Evolutionary conservation across 306 rosid genomes (phyloP).

Genomic region (Ceratonia siliqua): DNA sequence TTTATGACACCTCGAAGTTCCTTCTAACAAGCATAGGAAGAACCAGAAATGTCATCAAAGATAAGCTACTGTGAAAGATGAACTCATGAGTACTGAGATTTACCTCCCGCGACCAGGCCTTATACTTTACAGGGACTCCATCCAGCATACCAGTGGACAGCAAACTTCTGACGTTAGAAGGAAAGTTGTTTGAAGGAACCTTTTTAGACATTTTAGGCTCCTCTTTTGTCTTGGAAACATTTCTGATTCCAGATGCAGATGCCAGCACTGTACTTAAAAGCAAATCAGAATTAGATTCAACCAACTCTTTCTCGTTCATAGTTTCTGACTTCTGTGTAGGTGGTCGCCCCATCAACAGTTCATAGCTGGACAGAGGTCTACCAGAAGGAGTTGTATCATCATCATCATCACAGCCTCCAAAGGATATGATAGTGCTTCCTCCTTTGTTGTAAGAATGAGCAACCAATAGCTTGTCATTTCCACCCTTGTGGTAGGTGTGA

Average conservation of each 20-base stretch:
- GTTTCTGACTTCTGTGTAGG: slow-evolving; percentile 37
- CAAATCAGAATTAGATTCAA: slow-evolving; percentile 30
- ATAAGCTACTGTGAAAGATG: slow-evolving; percentile 23
- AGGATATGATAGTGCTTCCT: slow-evolving; percentile 64
- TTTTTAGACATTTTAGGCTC: slow-evolving; percentile 52
- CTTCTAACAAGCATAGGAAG: slow-evolving; percentile 51
- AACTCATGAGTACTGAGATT: slow-evolving; percentile 33
- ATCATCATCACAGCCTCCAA: slow-evolving; percentile 47
- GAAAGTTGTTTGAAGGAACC: slow-evolving; percentile 53
- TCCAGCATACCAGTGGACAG: slow-evolving; percentile 71
- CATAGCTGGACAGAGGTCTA: slow-evolving; percentile 42
- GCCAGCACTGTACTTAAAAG: slow-evolving; percentile 23
- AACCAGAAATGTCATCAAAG: slow-evolving; percentile 36
- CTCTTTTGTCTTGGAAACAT: slow-evolving; percentile 40
- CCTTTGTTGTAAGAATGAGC: slow-evolving; percentile 45
- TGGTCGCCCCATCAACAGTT: slow-evolving; percentile 49
- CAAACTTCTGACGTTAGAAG: slow-evolving; percentile 66
- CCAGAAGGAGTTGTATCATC: slow-evolving; percentile 35
- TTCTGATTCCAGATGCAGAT: slow-evolving; percentile 34
- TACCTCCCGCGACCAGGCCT: slow-evolving; percentile 71
- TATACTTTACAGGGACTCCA: slow-evolving; percentile 65
- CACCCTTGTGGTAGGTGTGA: slow-evolving; percentile 38
- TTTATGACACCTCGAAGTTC: slow-evolving; percentile 58
- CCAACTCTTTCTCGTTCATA: slow-evolving; percentile 33
- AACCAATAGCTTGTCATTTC: slow-evolving; percentile 21